phyloP scores from a whole-genome alignment of 352 stramenopile genomes.

The Globisporangium splendens region DNA sequence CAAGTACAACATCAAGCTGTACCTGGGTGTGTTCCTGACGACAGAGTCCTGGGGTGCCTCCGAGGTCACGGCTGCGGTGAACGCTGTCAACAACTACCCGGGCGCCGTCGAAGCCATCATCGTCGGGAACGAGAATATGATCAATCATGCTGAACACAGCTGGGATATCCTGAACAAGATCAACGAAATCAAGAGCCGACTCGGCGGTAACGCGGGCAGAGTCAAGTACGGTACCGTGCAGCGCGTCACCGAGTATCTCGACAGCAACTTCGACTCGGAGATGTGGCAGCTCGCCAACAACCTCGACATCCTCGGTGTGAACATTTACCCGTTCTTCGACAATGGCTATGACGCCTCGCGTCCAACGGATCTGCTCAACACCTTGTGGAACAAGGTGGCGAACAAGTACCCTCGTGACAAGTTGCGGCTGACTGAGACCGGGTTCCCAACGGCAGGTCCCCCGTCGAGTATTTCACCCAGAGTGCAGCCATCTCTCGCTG shows the following conservation, averaged over 20 bases:
- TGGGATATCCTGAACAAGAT: constrained; percentile 25
- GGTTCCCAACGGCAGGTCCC: constrained; percentile 14
- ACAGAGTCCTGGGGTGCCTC: constrained; percentile 7
- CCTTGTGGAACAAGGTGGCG: constrained; percentile 19
- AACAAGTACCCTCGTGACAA: constrained; percentile 22
- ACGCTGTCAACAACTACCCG: constrained; percentile 10
- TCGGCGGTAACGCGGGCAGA: constrained; percentile 14
- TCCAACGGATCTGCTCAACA: constrained; percentile 15
- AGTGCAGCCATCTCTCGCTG: constrained; percentile 16
- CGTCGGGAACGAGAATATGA: constrained; percentile 24
- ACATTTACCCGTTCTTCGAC: constrained; percentile 41
- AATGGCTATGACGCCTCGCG: constrained; percentile 14
- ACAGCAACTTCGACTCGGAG: background rate
- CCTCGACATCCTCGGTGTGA: constrained; percentile 32
- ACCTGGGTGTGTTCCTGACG: constrained; percentile 23
- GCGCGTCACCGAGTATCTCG: constrained; percentile 27
- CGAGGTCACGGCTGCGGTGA: constrained; percentile 9
- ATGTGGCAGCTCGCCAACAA: constrained; percentile 15
- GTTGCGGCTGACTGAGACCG: constrained; percentile 20
- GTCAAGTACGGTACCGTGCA: constrained; percentile 32
- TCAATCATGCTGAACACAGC: constrained; percentile 11
- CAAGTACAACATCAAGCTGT: constrained; percentile 15
- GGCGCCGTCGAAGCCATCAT: constrained; percentile 12
- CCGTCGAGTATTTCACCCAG: constrained; percentile 10
- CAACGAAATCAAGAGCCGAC: constrained; percentile 26